Base-by-base conservation (phyloP, 352 stramenopile genomes). In the Globisporangium echinulatum region DNA sequence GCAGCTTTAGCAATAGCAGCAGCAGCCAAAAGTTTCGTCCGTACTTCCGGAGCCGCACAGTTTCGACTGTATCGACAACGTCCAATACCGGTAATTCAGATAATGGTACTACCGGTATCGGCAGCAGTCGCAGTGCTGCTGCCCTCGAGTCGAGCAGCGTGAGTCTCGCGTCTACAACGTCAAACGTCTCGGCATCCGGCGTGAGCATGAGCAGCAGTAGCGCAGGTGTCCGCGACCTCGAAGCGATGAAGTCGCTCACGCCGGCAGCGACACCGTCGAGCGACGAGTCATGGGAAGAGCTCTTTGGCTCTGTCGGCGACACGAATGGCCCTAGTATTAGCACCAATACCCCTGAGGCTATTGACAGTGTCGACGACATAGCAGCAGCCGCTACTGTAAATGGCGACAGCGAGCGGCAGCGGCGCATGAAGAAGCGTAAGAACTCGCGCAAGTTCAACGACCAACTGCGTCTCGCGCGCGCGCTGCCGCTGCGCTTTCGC, bases 401-500 rank as follows among this genome's bases (percentile, higher is more conserved):
- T 25, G 39, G 17, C 13, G 56, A 66, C 9, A 52, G 62, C 17
- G 71, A 82, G 4, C 81, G 77, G 47, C 64, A 61, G 11, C 72
- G 84, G 52, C 71, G 71, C 15, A 61, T 71, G 65, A 87, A 87
- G 64, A 79, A 76, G 49, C 66, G 68, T n/a, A 85, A 85, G 63
- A 87, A 75, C 48, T 77, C 78, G 33, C 74, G 81, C 25, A 86
- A 85, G 56, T 87, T 85, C 57, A 88, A 87, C 42, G 77, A 88
- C 25, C 74, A 87, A 52, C 63, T 90, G 43, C 77, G 77, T 1
- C 47, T 86, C n/a, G 74, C 78, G 11, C 77, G 80, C 15, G 71
- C 64, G 25, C 62, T 86, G 8, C 72, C 80, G 53, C 58, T 86
- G n/a, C 82, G 69, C 61, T 63, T 69, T n/a, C 74, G 78, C 3